Evolutionary conservation across 108 stramenopile species (phyloP).

Genomic region (Pelagomonas calceolata): DNA sequence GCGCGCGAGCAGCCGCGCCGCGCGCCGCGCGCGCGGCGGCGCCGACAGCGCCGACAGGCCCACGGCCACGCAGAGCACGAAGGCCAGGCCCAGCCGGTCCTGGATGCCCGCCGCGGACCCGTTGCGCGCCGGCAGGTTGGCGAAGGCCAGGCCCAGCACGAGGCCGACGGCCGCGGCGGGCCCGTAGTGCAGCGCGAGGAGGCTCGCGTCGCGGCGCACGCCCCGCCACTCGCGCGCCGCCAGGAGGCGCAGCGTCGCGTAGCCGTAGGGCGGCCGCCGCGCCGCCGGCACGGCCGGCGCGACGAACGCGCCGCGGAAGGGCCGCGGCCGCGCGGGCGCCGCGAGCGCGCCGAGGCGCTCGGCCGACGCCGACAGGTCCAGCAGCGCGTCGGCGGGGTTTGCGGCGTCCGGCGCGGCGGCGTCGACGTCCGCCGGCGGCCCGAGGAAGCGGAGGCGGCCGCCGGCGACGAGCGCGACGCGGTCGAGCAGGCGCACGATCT

Average conservation of each 20-base stretch:
- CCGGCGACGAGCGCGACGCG: background rate
- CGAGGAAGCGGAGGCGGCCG: background rate
- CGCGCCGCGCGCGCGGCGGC: background rate
- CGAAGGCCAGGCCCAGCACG: background rate
- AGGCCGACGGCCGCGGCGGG: background rate
- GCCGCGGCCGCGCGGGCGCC: background rate
- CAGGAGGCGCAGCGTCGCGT: background rate
- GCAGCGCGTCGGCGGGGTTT: background rate
- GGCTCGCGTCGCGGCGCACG: background rate
- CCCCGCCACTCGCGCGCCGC: background rate
- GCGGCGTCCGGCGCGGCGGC: background rate
- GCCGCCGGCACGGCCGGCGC: background rate
- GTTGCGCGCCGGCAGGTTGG: background rate
- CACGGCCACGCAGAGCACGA: background rate
- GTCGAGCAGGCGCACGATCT: background rate
- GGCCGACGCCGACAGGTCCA: background rate
- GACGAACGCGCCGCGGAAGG: too few species aligned
- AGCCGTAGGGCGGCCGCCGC: background rate
- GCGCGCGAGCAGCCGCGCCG: background rate
- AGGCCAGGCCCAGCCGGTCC: background rate
- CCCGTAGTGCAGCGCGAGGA: background rate
- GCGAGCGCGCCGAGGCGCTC: too few species aligned
- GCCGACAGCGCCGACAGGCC: background rate
- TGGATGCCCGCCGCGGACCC: background rate
- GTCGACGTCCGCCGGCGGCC: background rate